Conservation (phyloP, 2,329 filamentous ascomycete species). For the Paecilomyces sp. region DNA sequence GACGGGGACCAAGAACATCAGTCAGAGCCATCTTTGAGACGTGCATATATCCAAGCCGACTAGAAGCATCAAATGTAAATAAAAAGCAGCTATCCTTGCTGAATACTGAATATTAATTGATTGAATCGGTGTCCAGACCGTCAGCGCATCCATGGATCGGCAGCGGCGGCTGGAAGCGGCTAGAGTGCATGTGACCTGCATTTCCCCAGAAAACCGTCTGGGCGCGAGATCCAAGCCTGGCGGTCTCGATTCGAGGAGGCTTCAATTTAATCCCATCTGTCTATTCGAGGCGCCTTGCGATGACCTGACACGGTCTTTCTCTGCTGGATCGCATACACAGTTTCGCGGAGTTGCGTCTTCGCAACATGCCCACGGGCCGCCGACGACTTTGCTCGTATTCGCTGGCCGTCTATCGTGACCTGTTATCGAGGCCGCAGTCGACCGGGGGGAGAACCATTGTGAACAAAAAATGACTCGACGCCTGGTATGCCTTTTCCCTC, state of each 20-base stretch:
- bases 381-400: conserved; percentile 2
- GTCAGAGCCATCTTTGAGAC: too few relatives aligned
- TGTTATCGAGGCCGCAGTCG: neutral
- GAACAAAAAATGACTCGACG: conserved; percentile 31
- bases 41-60: too few relatives aligned
- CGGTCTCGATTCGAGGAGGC: conserved; percentile 3
- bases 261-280: conserved; percentile 1
- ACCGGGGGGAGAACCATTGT: neutral
- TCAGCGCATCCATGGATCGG: neutral
- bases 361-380: conserved; percentile 7
- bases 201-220: conserved; percentile 3
- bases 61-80: too few relatives aligned
- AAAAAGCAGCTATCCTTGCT: too few relatives aligned
- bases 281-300: conserved; percentile 20
- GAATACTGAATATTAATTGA: too few relatives aligned
- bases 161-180: neutral
- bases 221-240: conserved; percentile 7
- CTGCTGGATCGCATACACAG: conserved; percentile 13
- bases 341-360: neutral
- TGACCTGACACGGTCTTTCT: conserved; percentile 22
- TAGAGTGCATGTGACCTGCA: conserved; percentile 20
- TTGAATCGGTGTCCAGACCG: neutral
- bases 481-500: conserved; percentile 24
- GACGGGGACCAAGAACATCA: too few relatives aligned
- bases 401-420: conserved; percentile 3